Evolutionary conservation across 257 asterid species (phyloP).

Genomic region (Cruciata laevipes): DNA sequence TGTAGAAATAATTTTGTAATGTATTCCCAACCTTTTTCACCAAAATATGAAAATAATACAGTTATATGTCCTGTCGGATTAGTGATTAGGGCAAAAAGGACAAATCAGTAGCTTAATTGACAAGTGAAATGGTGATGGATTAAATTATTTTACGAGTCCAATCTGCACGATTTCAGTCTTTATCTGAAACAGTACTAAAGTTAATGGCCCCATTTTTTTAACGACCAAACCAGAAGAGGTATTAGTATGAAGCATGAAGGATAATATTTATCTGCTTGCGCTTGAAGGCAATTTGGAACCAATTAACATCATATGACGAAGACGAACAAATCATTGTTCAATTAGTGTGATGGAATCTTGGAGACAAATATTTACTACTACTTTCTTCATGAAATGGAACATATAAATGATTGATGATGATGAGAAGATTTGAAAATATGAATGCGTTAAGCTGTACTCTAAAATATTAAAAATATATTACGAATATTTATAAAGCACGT

Average conservation of each 20-base stretch:
- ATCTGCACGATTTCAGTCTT: not conserved
- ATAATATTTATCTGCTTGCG: not conserved
- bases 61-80: constrained; percentile 3
- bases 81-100: constrained; percentile 7
- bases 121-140: not conserved
- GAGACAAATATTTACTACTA: constrained; percentile 22
- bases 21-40: too few species aligned
- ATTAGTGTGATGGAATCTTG: constrained; percentile 44
- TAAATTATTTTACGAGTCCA: not conserved
- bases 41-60: not conserved
- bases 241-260: not conserved
- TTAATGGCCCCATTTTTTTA: too few species aligned
- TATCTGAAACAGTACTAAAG: not conserved
- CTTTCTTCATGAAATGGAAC: not conserved
- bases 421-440: not conserved
- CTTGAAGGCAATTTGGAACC: constrained; percentile 1
- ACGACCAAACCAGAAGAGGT: not conserved
- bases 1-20: too few species aligned
- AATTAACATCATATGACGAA: constrained; percentile 18
- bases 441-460: too few species aligned
- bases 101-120: constrained; percentile 6
- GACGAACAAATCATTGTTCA: not conserved
- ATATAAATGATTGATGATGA: not conserved
- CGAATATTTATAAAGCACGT: too few species aligned
- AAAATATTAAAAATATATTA: too few species aligned